Percentiles rank a stretch among this genome's conserved stretches.
phyloP scores from a whole-genome alignment of 208 protist genomes.

The Crithidia thermophila region DNA sequence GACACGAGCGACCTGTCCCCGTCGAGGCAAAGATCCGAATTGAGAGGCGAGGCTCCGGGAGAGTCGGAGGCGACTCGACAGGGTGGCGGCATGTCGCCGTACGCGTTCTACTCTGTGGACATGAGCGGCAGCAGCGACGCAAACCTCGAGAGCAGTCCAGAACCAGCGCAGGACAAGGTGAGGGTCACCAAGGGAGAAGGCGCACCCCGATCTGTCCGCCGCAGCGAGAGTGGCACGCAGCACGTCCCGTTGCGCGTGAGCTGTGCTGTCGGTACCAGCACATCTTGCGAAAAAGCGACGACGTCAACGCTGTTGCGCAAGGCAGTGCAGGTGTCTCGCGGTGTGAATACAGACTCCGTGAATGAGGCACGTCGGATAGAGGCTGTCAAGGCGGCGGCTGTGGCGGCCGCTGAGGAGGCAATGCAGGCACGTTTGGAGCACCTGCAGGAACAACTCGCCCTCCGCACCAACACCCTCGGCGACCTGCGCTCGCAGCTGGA shows the following conservation, averaged over 20 bases:
- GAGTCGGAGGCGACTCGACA: background rate
- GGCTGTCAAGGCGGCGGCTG: background rate
- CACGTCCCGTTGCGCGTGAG: too few relatives aligned
- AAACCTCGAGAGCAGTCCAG: background rate
- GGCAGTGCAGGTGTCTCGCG: conserved; percentile 36
- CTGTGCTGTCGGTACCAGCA: too few relatives aligned
- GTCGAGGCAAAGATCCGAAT: background rate
- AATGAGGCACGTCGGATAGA: background rate
- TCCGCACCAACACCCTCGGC: conserved; percentile 49
- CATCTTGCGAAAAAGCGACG: too few relatives aligned
- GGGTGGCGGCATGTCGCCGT: too few relatives aligned
- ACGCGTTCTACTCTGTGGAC: conserved; percentile 1
- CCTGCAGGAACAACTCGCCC: conserved; percentile 46
- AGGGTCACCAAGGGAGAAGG: too few relatives aligned
- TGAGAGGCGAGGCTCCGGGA: background rate
- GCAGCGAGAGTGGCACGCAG: too few relatives aligned
- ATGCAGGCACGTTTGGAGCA: conserved; percentile 30
- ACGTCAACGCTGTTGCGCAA: background rate
- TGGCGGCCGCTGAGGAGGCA: conserved; percentile 9
- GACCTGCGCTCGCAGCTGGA: conserved; percentile 61
- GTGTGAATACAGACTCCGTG: conserved; percentile 30
- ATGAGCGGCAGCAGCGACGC: background rate
- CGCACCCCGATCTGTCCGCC: too few relatives aligned
- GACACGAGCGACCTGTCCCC: conserved; percentile 22
- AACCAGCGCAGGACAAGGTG: too few relatives aligned